Conservation (phyloP, 2,329 filamentous ascomycete species). For the Akanthomyces uredinophilus region DNA sequence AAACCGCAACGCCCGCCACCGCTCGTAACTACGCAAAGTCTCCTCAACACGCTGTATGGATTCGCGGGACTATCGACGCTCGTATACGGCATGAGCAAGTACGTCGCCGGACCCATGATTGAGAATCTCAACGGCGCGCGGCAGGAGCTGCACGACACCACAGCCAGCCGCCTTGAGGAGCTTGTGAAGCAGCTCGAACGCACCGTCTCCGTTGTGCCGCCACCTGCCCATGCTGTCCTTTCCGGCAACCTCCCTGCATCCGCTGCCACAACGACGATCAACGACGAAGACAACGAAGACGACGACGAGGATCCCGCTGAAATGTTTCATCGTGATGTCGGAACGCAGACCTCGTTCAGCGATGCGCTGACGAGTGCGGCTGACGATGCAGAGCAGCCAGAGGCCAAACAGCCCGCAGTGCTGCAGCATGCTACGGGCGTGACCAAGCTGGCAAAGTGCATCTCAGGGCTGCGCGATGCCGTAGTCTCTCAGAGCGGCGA, state of each 20-base stretch:
- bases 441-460: conserved; percentile 34
- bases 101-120: conserved; percentile 60
- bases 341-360: conserved; percentile 63
- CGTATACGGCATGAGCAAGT: conserved; percentile 67
- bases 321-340: conserved; percentile 75
- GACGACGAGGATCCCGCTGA: conserved; percentile 63
- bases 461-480: conserved; percentile 40
- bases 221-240: conserved; percentile 16
- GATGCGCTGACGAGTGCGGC: neutral
- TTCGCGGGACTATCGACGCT: conserved; percentile 54
- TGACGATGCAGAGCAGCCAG: neutral
- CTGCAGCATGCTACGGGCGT: conserved; percentile 40
- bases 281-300: conserved; percentile 42
- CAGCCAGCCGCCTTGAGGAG: conserved; percentile 39
- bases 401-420: conserved; percentile 20
- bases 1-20: conserved; percentile 52
- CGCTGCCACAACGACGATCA: neutral
- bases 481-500: conserved; percentile 41
- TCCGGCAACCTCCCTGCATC: conserved; percentile 17
- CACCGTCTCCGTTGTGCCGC: conserved; percentile 57
- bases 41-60: conserved; percentile 55
- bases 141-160: conserved; percentile 45
- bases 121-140: conserved; percentile 47
- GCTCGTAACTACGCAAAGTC: conserved; percentile 54
- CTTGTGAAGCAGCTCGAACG: conserved; percentile 48